Conservation (phyloP, 2,329 filamentous ascomycete genomes). For the Diaporthe capsici region DNA sequence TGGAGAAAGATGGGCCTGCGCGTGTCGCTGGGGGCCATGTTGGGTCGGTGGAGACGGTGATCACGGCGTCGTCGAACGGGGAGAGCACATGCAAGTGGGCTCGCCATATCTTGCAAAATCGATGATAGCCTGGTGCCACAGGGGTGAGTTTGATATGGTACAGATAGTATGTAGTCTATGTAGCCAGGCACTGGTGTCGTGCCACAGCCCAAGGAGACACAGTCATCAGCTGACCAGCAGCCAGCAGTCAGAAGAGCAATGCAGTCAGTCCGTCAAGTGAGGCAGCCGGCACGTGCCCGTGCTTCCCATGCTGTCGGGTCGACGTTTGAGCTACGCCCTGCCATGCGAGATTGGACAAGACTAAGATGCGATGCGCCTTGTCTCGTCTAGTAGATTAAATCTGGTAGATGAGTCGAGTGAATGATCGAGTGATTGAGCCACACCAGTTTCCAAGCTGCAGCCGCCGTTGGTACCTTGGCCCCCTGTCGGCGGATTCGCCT, state of each 20-base stretch:
- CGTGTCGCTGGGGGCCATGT: slow-evolving; percentile 11
- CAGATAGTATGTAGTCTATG: neutral
- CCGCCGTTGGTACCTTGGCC: neutral
- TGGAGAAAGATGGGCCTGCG: slow-evolving; percentile 23
- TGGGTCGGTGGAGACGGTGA: neutral
- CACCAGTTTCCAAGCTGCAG: neutral
- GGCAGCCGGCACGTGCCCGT: slow-evolving; percentile 27
- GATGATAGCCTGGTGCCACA: neutral
- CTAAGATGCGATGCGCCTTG: neutral
- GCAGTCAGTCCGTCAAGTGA: slow-evolving; percentile 1
- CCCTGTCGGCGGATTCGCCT: slow-evolving; percentile 27
- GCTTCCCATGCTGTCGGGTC: neutral
- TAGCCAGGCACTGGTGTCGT: neutral
- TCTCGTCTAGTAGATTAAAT: neutral
- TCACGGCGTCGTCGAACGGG: slow-evolving; percentile 6
- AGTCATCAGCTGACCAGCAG: neutral
- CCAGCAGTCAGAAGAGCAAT: neutral
- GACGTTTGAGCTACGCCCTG: neutral
- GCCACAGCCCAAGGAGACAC: neutral
- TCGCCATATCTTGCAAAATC: neutral
- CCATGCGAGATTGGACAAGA: neutral
- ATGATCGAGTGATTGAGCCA: neutral
- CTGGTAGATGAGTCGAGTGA: neutral
- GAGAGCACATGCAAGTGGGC: slow-evolving; percentile 12
- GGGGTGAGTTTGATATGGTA: neutral